Base-by-base conservation (phyloP, 2,329 filamentous ascomycete genomes). In the Neoascochyta sp. region DNA sequence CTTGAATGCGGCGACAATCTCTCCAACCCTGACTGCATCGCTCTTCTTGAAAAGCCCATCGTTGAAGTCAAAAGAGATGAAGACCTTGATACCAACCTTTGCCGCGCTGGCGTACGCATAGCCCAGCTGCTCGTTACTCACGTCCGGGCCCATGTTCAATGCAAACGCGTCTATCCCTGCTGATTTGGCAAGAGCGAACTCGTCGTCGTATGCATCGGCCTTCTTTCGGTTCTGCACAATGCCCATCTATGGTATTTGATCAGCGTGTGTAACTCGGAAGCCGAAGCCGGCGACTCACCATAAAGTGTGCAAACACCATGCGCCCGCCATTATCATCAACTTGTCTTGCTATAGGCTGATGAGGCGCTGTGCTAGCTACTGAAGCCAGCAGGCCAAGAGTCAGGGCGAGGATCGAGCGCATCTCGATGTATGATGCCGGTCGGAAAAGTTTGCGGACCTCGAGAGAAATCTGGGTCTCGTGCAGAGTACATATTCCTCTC, bases 111-210 rank as follows among this genome's bases (percentile, higher is more conserved):
- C 28, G 20, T 37, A 41, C 10, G 38, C 33, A 15, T 37, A 27
- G 7, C 28, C 34, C 16, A 55, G 47, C 27, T 53, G 53, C 11
- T 43, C 36, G 9, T 45, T 52, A 30, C 47, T 50, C 5, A 21
- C 10, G 21, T 50, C 48, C 1, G 32, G 47, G 13, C 42, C 54
- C 32, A 59, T 54, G 40, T 59, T 57, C 16, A 59, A 47, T 1
- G 54, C 55, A 23, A 59, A 57, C 8, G 53, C 55, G 32, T 59
- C 55, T 27, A 59, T 59, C 24, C 54, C 54, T 10, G 51, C 45
- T 5, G 46, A 43, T 38, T 57, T 54, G 15, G 53, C 54, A 17
- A 30, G 27, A 14, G 16, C 16, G n/a, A 30, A 23, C 29, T 55
- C 52, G 9, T 27, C 39, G 22, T 56, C 48, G 26, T 54, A 59